These are phyloP conservation scores for Cryptosporidium meleagridis DNA, from an alignment of 169 alveolate species.

Conservation along the genomic window DNA sequence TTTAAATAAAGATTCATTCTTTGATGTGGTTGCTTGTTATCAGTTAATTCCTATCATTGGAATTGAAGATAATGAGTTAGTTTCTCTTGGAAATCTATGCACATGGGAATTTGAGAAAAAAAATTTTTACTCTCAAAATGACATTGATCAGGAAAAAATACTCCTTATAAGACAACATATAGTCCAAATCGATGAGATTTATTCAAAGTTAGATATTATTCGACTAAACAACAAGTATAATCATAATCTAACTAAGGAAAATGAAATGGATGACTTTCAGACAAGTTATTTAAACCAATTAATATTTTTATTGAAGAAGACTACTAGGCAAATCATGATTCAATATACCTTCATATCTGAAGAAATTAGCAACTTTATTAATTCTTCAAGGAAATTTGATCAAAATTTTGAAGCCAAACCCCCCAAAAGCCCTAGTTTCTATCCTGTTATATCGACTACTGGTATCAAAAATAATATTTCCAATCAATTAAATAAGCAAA, in stretches of 20 bases:
- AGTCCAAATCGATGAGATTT: slow-evolving; percentile 14
- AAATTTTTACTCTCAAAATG: not conserved
- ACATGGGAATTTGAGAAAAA: slow-evolving; percentile 11
- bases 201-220: slow-evolving; percentile 27
- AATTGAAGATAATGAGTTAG: slow-evolving; percentile 25
- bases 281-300: slow-evolving; percentile 13
- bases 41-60: slow-evolving; percentile 18
- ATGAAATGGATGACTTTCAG: not conserved
- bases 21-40: slow-evolving; percentile 31
- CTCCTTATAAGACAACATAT: slow-evolving; percentile 6
- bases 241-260: not conserved
- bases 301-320: not conserved
- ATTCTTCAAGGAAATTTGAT: not conserved
- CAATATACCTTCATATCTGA: not conserved
- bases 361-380: not conserved
- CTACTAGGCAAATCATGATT: slow-evolving; percentile 1
- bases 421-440: not conserved
- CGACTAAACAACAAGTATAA: not conserved
- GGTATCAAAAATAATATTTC: not conserved
- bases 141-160: slow-evolving; percentile 6
- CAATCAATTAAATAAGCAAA: not conserved
- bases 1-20: not conserved
- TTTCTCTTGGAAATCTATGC: slow-evolving; percentile 23
- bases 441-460: not conserved
- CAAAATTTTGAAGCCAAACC: not conserved